Conservation (phyloP, 2,329 filamentous ascomycete species). For the Xylariaceae sp. region DNA sequence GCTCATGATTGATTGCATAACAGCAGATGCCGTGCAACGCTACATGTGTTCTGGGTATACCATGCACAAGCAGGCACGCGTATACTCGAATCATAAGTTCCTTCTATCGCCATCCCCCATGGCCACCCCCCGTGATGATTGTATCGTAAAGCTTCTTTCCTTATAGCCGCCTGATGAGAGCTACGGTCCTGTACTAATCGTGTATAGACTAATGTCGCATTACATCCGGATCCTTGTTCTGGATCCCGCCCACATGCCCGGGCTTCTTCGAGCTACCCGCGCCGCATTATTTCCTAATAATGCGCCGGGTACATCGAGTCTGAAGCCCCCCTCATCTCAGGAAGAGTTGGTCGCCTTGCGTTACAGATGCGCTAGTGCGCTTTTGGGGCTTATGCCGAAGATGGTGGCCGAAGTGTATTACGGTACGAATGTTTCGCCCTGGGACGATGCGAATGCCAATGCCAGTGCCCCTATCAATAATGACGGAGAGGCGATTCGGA, state of each 20-base stretch:
- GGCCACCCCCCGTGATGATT: slow-evolving; percentile 19
- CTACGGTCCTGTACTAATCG: slow-evolving; percentile 28
- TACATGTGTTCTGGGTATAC: slow-evolving; percentile 8
- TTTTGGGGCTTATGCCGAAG: slow-evolving; percentile 46
- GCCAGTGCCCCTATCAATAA: slow-evolving; percentile 23
- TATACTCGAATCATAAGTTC: slow-evolving; percentile 12
- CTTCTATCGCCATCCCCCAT: slow-evolving; percentile 25
- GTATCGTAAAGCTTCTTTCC: slow-evolving; percentile 23
- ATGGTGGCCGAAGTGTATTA: slow-evolving; percentile 48
- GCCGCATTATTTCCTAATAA: slow-evolving; percentile 83
- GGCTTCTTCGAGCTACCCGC: slow-evolving; percentile 65
- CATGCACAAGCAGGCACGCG: slow-evolving; percentile 10
- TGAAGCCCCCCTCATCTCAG: slow-evolving; percentile 55
- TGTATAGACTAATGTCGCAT: slow-evolving; percentile 53
- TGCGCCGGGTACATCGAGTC: slow-evolving; percentile 58
- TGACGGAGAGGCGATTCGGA: slow-evolving; percentile 21
- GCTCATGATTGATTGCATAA: slow-evolving; percentile 15
- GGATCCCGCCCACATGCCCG: slow-evolving; percentile 59
- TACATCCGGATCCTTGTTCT: slow-evolving; percentile 53
- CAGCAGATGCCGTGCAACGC: slow-evolving; percentile 19
- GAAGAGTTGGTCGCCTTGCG: slow-evolving; percentile 58
- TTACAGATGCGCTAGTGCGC: slow-evolving; percentile 59
- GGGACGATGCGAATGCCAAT: slow-evolving; percentile 27
- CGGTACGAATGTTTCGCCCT: slow-evolving; percentile 33
- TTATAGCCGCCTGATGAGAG: slow-evolving; percentile 20